Percentiles rank a stretch among this genome's conserved stretches.
phyloP scores from a whole-genome alignment of 1,284 basidiomycete genomes.

The Pascua guehoae region DNA sequence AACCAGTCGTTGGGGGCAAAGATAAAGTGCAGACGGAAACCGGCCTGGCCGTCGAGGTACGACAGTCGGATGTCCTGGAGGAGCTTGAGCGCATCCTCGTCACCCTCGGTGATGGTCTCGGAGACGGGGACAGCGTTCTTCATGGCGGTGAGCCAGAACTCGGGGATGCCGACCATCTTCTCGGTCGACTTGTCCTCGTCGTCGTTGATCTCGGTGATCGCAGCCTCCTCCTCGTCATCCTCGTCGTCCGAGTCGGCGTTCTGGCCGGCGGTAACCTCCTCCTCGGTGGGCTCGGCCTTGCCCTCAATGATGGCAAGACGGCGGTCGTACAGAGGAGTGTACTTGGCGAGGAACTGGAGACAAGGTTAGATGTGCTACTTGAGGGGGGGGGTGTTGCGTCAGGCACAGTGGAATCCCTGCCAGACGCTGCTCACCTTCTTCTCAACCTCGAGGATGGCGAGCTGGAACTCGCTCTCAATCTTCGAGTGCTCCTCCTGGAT shows the following conservation, averaged over 20 bases:
- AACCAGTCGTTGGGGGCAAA: conserved; percentile 87
- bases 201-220: conserved; percentile 49
- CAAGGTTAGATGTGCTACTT: not conserved
- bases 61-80: conserved; percentile 66
- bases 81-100: conserved; percentile 66
- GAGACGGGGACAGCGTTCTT: conserved; percentile 83
- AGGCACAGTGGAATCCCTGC: too few species aligned
- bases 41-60: conserved; percentile 69
- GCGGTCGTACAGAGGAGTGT: conserved; percentile 83
- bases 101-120: conserved; percentile 89
- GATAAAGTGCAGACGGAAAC: conserved; percentile 84
- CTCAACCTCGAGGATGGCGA: conserved; percentile 93
- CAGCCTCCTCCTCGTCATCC: conserved; percentile 51
- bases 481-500: conserved; percentile 90
- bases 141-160: conserved; percentile 97
- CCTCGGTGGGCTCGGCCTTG: conserved; percentile 65
- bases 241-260: conserved; percentile 57
- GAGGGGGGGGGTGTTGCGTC: too few species aligned
- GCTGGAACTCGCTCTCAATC: conserved; percentile 92
- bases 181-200: conserved; percentile 44
- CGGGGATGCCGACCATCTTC: conserved; percentile 68
- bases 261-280: conserved; percentile 81
- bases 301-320: conserved; percentile 81
- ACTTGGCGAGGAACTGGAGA: conserved; percentile 72
- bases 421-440: conserved; percentile 68